These are phyloP conservation scores for Elongisporangium senticosum DNA, from an alignment of 352 stramenopile species.

Conservation along the genomic window DNA sequence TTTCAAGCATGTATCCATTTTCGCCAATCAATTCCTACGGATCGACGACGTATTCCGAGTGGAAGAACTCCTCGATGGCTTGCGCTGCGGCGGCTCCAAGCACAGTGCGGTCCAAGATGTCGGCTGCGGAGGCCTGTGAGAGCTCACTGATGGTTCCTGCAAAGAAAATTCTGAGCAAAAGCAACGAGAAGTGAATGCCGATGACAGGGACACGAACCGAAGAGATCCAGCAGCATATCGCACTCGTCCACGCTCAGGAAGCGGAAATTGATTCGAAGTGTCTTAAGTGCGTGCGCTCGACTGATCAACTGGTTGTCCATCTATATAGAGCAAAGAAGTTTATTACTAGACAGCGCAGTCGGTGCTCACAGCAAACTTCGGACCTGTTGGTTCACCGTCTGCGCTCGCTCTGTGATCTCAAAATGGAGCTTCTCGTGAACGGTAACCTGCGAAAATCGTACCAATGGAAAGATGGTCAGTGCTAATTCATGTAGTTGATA, in stretches of 20 bases:
- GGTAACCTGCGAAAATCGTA: constrained; percentile 24
- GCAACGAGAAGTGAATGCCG: not conserved
- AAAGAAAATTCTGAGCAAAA: not conserved
- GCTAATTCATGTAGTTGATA: not conserved
- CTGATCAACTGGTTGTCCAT: constrained; percentile 43
- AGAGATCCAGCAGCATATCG: constrained; percentile 77
- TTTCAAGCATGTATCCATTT: not conserved
- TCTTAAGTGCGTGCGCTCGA: constrained; percentile 35
- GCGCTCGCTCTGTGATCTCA: constrained; percentile 35
- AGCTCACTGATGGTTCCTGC: constrained; percentile 47
- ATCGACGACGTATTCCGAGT: constrained; percentile 57
- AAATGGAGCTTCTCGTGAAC: constrained; percentile 53
- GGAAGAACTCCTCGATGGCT: constrained; percentile 71
- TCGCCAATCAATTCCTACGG: not conserved
- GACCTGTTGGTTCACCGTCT: constrained; percentile 37
- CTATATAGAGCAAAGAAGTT: constrained; percentile 7
- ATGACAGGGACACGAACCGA: constrained; percentile 24
- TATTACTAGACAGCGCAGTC: not conserved
- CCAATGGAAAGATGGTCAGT: not conserved
- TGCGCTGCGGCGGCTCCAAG: constrained; percentile 47
- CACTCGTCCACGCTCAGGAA: constrained; percentile 59
- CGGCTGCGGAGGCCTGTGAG: constrained; percentile 32
- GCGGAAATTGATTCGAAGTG: constrained; percentile 44
- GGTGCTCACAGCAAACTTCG: not conserved
- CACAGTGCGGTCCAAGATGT: constrained; percentile 62